Evolutionary conservation across 1,284 basidiomycete species (phyloP).

Genomic region (Cystobasidium pallidum): DNA sequence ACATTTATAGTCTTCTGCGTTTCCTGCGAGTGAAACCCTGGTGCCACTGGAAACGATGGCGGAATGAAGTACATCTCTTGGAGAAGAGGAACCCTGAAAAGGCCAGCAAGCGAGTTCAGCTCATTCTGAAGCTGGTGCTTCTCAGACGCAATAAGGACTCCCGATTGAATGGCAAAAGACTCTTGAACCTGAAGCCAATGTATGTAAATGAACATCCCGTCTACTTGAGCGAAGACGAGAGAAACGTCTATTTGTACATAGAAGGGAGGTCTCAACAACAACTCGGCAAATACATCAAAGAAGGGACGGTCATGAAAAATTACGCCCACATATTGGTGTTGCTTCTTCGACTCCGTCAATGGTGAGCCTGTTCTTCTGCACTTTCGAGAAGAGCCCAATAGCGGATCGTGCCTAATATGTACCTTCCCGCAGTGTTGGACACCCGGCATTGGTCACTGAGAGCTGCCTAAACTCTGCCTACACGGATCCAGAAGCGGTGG

Average conservation of each 20-base stretch:
- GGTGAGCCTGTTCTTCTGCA: slow-evolving; percentile 56
- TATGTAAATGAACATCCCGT: slow-evolving; percentile 60
- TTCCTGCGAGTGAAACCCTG: slow-evolving; percentile 75
- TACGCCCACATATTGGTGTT: slow-evolving; percentile 64
- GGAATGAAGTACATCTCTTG: slow-evolving; percentile 59
- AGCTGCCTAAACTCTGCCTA: slow-evolving; percentile 7
- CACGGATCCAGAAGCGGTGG: neutral
- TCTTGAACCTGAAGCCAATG: slow-evolving; percentile 86
- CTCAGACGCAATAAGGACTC: slow-evolving; percentile 84
- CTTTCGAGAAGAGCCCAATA: too few species aligned
- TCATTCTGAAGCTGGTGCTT: slow-evolving; percentile 73
- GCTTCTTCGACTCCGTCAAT: slow-evolving; percentile 64
- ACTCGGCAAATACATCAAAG: slow-evolving; percentile 23
- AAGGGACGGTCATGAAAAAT: slow-evolving; percentile 57
- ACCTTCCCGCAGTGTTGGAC: slow-evolving; percentile 1
- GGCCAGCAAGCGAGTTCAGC: slow-evolving; percentile 62
- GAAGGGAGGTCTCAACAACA: slow-evolving; percentile 57
- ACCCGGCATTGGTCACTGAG: slow-evolving; percentile 13
- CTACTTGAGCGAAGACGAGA: slow-evolving; percentile 49
- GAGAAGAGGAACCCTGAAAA: slow-evolving; percentile 63
- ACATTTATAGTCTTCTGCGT: slow-evolving; percentile 83
- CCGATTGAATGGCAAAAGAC: slow-evolving; percentile 79
- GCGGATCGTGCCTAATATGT: too few species aligned
- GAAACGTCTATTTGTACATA: slow-evolving; percentile 58
- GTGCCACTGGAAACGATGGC: slow-evolving; percentile 46